Percentiles rank a stretch among this genome's conserved stretches.
These are phyloP conservation scores for Harringtonia lauricola DNA, from an alignment of 2,329 filamentous ascomycete species.

Conservation along the genomic window DNA sequence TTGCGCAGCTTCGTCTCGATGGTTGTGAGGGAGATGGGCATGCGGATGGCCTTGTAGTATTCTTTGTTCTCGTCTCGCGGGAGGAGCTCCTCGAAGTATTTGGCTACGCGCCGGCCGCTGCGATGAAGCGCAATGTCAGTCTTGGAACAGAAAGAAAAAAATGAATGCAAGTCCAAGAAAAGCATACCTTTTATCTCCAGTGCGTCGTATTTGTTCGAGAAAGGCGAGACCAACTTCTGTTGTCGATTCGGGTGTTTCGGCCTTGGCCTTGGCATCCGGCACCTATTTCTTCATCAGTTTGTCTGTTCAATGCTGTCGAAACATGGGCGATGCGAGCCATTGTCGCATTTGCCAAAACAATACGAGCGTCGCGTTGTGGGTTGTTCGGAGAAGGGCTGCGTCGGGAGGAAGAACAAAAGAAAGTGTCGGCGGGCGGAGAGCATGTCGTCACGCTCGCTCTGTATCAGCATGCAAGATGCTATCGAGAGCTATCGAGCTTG, in stretches of 20 bases:
- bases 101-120: conserved; percentile 64
- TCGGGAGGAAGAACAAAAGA: not conserved
- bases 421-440: not conserved
- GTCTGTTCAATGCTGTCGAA: not conserved
- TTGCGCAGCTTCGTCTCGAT: conserved; percentile 66
- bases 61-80: conserved; percentile 52
- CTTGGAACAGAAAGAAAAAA: not conserved
- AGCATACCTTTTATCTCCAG: conserved; percentile 70
- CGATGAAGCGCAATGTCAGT: conserved; percentile 25
- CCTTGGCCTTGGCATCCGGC: conserved; percentile 29
- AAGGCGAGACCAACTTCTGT: conserved; percentile 62
- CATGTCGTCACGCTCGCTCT: not conserved
- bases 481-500: not conserved
- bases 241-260: conserved; percentile 58
- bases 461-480: not conserved
- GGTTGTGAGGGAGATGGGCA: conserved; percentile 68
- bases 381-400: not conserved
- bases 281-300: not conserved
- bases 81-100: conserved; percentile 63
- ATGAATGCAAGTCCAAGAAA: not conserved
- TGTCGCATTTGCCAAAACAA: too few relatives aligned
- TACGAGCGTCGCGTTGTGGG: too few relatives aligned
- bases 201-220: conserved; percentile 62
- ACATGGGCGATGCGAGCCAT: not conserved
- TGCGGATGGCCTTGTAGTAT: conserved; percentile 66